Evolutionary conservation across 441 rosid species (phyloP).

Genomic region (Euphorbia schlechtendalii): DNA sequence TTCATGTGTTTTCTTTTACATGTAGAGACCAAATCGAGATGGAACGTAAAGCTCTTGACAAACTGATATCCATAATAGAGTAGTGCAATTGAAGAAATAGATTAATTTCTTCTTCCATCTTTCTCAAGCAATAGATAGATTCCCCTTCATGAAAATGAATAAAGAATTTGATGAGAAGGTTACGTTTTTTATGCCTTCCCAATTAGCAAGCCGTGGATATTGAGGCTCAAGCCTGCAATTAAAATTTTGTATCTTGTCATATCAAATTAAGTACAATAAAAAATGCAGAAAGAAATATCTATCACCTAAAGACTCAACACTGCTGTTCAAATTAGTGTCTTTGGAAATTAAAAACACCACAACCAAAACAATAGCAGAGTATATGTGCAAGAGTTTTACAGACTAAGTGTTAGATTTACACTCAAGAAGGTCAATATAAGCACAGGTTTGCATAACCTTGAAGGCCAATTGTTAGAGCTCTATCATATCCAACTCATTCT

Average conservation of each 20-base stretch:
- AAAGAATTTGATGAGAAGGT: conserved; percentile 14
- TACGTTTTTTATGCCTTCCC: conserved; percentile 90
- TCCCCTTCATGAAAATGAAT: background rate
- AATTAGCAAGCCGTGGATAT: conserved; percentile 72
- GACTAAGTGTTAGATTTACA: background rate
- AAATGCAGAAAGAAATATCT: background rate
- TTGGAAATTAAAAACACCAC: background rate
- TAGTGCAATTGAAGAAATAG: background rate
- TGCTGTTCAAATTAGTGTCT: background rate
- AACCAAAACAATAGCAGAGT: background rate
- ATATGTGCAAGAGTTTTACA: conserved; percentile 9
- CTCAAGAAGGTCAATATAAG: background rate
- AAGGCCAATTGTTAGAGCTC: conserved; percentile 78
- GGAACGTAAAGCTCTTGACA: background rate
- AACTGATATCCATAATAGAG: background rate
- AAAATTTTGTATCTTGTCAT: conserved; percentile 22
- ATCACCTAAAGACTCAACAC: background rate
- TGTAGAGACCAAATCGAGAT: background rate
- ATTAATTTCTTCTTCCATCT: background rate
- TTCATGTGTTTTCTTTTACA: background rate
- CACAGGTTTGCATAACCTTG: conserved; percentile 91
- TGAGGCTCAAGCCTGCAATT: conserved; percentile 70
- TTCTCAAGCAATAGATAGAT: background rate
- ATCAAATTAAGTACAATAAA: conserved; percentile 6
- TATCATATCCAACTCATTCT: conserved; percentile 79